Conservation (phyloP, 2,329 filamentous ascomycete species). For the Coniochaeta prunicola region DNA sequence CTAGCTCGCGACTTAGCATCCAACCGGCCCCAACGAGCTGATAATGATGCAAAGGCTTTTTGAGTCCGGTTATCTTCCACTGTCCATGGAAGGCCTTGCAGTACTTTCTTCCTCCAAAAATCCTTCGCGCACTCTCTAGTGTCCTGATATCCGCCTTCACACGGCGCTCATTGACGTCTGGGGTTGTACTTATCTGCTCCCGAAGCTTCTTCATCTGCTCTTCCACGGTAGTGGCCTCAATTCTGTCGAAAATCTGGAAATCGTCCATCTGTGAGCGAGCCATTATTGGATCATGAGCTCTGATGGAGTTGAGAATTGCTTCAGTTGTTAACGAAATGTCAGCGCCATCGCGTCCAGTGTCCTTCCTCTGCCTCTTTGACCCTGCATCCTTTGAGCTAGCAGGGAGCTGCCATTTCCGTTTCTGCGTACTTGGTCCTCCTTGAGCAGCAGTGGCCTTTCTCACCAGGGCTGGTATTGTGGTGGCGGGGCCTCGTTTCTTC, state of each 20-base stretch:
- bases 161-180: neutral
- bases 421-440: neutral
- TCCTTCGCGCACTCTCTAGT: neutral
- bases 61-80: constrained; percentile 37
- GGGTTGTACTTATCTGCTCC: neutral
- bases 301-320: neutral
- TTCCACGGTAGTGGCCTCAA: neutral
- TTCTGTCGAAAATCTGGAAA: neutral
- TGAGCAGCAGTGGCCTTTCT: neutral
- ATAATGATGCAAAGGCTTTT: constrained; percentile 33
- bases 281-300: neutral
- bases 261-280: neutral
- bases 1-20: constrained; percentile 45
- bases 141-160: neutral
- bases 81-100: neutral
- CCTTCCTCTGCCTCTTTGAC: neutral
- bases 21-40: constrained; percentile 45
- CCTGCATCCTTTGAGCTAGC: neutral
- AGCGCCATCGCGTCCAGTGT: no score
- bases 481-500: neutral
- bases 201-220: neutral
- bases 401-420: neutral
- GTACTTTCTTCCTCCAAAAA: neutral
- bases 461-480: neutral
- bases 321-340: neutral